Base-by-base conservation (phyloP, 1,139 yeast species). In the Debaryomycetaceae sp. region DNA sequence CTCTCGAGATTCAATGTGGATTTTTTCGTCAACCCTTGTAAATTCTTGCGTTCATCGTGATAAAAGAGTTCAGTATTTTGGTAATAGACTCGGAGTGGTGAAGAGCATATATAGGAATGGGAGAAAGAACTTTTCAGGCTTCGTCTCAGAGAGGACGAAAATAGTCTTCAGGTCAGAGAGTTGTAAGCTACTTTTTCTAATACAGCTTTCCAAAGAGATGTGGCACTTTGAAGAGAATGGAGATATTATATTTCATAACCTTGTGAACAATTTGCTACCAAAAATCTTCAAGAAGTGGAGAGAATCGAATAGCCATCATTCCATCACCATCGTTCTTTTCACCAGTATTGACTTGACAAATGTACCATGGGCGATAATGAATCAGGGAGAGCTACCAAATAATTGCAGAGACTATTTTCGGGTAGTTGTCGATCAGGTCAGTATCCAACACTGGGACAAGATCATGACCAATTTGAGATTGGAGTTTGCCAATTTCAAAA, bases 181-280 rank as follows among this genome's bases (percentile, higher is more conserved):
- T 39, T 95, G 98, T 1, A 80, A 87, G 46, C 68, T 91, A 48
- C 79, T 90, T 9, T 87, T 91, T 41, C 72, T 95, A 49, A 82
- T 95, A 42, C 99, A 95, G 60, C 80, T 91, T 52, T 87, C 97
- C 1, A 76, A 86, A 37, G 99, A 95, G 58, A 95, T 93, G 97
- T 95, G 98, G 96, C 90, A 91, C 60, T 95, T 95, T 63, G 98
- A 93, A 64, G 97, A 91, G 58, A 87, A 86, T 54, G 99, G 99
- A 0, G 98, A 91, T 58, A 87, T 91, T 42, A 80, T 89, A 78
- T 93, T 91, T 60, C 95, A 91, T 62, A 90, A 90, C 62, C 80
- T 95, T 56, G 89, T 95, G 42, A 91, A 93, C 61, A 87, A 95
- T 22, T 74, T 93, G 46, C 81, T 95, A 48, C 99, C 99, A 0